A percentile compares a stretch with the other conserved stretches of the same genome.
Conservation (phyloP, 345 rosid genomes). For the Rhodamnia rubescens region DNA sequence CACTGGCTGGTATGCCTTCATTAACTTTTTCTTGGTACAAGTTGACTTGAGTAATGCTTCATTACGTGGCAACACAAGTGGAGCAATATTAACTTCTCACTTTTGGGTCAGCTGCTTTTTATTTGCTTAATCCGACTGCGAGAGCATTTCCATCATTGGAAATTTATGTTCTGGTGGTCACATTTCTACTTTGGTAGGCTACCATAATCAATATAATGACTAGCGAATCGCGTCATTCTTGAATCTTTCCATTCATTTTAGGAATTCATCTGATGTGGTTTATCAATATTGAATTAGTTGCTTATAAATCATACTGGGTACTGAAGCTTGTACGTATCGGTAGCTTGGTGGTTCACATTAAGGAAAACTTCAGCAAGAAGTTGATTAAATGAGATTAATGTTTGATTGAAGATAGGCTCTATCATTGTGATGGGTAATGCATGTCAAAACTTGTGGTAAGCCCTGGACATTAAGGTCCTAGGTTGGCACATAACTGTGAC, state of each 20-base stretch:
- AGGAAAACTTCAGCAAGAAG: not conserved
- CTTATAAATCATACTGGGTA: not conserved
- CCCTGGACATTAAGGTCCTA: not conserved
- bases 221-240: not conserved
- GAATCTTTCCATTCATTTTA: not conserved
- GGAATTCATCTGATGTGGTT: not conserved
- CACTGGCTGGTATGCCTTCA: slow-evolving; percentile 53
- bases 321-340: not conserved
- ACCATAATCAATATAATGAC: not conserved
- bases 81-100: not conserved
- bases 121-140: not conserved
- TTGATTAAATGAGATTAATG: not conserved
- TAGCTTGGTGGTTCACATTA: not conserved
- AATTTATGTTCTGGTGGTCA: not conserved
- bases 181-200: not conserved
- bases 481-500: not conserved
- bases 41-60: not conserved
- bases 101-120: not conserved
- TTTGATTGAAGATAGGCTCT: not conserved
- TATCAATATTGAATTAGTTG: not conserved
- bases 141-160: not conserved
- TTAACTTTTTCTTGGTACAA: not conserved
- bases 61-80: not conserved
- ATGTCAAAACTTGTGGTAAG: not conserved
- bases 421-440: not conserved